These are phyloP conservation scores for Tricholoma bakamatsutake DNA, from an alignment of 768 basidiomycete species.

Conservation along the genomic window DNA sequence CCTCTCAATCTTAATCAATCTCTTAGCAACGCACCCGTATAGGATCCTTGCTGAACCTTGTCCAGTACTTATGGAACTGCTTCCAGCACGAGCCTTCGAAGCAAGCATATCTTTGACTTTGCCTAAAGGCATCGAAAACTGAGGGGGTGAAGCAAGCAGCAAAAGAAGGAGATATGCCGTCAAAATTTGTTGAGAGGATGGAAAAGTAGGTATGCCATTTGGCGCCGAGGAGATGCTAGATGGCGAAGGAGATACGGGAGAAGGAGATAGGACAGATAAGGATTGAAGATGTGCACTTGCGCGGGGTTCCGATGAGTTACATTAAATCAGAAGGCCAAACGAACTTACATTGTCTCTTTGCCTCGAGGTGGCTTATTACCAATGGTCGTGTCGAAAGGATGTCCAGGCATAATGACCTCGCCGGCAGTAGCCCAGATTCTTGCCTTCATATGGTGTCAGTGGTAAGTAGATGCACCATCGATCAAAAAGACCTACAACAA, in stretches of 20 bases:
- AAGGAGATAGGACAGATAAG: slow-evolving; percentile 43
- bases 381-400: slow-evolving; percentile 31
- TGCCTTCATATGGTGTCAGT: slow-evolving; percentile 31
- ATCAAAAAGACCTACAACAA: slow-evolving; percentile 41
- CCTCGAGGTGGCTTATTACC: slow-evolving; percentile 40
- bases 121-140: slow-evolving; percentile 54
- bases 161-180: slow-evolving; percentile 61
- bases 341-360: slow-evolving; percentile 57
- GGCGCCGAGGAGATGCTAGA: slow-evolving; percentile 45
- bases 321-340: slow-evolving; percentile 1
- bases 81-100: slow-evolving; percentile 32
- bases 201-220: slow-evolving; percentile 24
- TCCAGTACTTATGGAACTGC: slow-evolving; percentile 25
- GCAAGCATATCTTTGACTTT: slow-evolving; percentile 55
- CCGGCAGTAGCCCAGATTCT: slow-evolving; percentile 67
- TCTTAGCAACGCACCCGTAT: slow-evolving; percentile 78
- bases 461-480: not conserved
- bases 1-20: slow-evolving; percentile 71
- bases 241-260: slow-evolving; percentile 50
- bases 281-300: slow-evolving; percentile 52
- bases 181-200: slow-evolving; percentile 64
- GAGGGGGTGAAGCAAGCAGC: slow-evolving; percentile 47
- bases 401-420: slow-evolving; percentile 57
- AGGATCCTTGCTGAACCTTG: slow-evolving; percentile 55
- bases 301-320: slow-evolving; percentile 5